These are phyloP conservation scores for Cucurbita moschata DNA, from an alignment of 306 rosid genomes.

Conservation along the genomic window DNA sequence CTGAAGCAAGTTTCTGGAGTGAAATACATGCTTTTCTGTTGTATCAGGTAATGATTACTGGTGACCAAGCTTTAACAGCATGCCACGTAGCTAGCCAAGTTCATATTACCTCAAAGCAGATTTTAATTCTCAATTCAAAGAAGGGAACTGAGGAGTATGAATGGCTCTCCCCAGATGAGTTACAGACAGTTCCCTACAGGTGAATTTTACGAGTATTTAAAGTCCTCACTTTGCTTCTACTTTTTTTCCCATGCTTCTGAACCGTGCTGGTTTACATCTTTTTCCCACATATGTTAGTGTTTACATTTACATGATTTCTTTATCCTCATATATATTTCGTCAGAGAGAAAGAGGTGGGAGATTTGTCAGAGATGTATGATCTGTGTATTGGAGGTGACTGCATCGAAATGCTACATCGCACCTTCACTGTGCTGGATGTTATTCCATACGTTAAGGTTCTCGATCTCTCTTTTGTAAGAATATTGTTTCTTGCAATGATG, in stretches of 20 bases:
- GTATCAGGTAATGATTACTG: constrained; percentile 90
- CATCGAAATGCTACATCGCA: constrained; percentile 78
- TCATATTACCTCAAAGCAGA: constrained; percentile 75
- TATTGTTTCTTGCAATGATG: constrained; percentile 3
- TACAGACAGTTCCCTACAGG: constrained; percentile 54
- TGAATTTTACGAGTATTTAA: constrained; percentile 5
- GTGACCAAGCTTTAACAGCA: constrained; percentile 99
- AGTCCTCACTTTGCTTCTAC: not conserved
- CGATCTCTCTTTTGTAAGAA: constrained; percentile 1
- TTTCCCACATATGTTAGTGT: not conserved
- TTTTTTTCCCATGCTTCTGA: not conserved
- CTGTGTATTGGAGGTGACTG: constrained; percentile 97
- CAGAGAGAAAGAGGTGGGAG: constrained; percentile 71
- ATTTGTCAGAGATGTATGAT: constrained; percentile 74
- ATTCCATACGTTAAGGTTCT: constrained; percentile 81
- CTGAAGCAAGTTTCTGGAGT: not conserved
- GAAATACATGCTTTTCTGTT: not conserved
- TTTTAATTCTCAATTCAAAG: constrained; percentile 58
- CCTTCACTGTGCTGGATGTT: constrained; percentile 54
- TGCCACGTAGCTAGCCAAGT: constrained; percentile 99
- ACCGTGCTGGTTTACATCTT: not conserved
- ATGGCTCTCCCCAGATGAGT: constrained; percentile 93
- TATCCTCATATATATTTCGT: not conserved
- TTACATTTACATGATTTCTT: not conserved
- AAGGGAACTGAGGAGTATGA: constrained; percentile 43